These are phyloP conservation scores for Zea luxurians DNA, from an alignment of 176 grass and related monocot genomes.

Conservation along the genomic window DNA sequence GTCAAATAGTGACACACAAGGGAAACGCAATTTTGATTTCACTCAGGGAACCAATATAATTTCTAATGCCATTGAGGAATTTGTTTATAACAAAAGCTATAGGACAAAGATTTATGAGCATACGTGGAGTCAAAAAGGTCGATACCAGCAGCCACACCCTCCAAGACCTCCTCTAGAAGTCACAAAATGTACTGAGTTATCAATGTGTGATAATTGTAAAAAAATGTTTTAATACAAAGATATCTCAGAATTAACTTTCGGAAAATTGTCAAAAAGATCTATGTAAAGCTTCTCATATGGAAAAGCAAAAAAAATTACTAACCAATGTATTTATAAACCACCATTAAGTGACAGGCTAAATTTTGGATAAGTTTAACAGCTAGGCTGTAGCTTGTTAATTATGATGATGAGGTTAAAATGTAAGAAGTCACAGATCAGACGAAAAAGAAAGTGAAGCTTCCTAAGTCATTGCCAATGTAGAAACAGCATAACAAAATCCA, in stretches of 20 bases:
- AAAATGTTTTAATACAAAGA: conserved; percentile 13
- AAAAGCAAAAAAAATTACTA: conserved; percentile 2
- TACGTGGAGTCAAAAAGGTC: conserved; percentile 98
- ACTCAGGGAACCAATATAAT: background rate
- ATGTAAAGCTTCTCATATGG: background rate
- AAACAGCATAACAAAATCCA: background rate
- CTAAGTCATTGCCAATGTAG: background rate
- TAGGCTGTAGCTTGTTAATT: conserved; percentile 1
- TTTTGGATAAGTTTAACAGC: conserved; percentile 23
- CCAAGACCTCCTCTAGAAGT: conserved; percentile 82
- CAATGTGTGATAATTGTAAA: conserved; percentile 17
- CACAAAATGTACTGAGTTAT: conserved; percentile 25
- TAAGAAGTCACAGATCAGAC: background rate
- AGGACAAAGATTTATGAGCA: conserved; percentile 19
- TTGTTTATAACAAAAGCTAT: background rate
- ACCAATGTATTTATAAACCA: background rate
- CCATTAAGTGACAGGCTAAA: background rate
- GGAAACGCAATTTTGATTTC: background rate
- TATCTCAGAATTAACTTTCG: background rate
- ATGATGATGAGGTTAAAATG: background rate
- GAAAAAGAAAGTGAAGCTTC: background rate
- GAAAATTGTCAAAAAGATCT: conserved; percentile 7
- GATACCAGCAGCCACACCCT: conserved; percentile 84
- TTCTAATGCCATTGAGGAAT: background rate
- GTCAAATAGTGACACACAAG: background rate